A percentile compares a stretch with the other conserved stretches of the same genome.
Conservation (phyloP, 768 basidiomycete genomes). For the Kwoniella europaea region DNA sequence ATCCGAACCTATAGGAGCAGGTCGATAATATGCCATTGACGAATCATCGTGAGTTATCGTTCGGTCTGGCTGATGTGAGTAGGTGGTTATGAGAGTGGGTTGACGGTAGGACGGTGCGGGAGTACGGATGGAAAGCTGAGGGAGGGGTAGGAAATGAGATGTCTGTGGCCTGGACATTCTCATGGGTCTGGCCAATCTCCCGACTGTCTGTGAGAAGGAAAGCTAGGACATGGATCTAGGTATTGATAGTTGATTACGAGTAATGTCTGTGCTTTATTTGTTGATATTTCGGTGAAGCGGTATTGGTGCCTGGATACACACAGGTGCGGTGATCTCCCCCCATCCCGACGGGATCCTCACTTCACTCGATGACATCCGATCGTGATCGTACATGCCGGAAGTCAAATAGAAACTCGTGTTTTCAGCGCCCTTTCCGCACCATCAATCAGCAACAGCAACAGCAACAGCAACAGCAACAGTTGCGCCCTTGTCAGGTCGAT, state of each 20-base stretch:
- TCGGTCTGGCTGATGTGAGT: constrained; percentile 54
- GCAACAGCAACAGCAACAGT: neutral
- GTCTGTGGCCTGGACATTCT: neutral
- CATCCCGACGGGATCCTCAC: neutral
- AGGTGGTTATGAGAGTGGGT: constrained; percentile 53
- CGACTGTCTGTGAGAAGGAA: neutral
- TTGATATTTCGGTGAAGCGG: neutral
- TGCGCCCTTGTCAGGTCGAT: neutral
- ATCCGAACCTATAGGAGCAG: constrained; percentile 49
- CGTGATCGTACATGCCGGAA: neutral
- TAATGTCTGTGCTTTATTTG: neutral
- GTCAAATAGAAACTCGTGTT: neutral
- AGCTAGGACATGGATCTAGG: no score
- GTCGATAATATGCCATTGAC: constrained; percentile 50
- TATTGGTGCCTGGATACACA: neutral
- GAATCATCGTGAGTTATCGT: constrained; percentile 44
- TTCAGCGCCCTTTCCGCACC: neutral
- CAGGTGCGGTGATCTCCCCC: neutral
- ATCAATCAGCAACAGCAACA: neutral
- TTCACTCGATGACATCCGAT: no score
- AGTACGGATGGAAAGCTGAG: constrained; percentile 29
- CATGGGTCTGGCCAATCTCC: neutral
- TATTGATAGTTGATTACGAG: no score
- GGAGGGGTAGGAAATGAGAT: constrained; percentile 43
- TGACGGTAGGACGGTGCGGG: constrained; percentile 41